Base-by-base conservation (phyloP, 2,329 filamentous ascomycete species). In the Alternaria gaisen region DNA sequence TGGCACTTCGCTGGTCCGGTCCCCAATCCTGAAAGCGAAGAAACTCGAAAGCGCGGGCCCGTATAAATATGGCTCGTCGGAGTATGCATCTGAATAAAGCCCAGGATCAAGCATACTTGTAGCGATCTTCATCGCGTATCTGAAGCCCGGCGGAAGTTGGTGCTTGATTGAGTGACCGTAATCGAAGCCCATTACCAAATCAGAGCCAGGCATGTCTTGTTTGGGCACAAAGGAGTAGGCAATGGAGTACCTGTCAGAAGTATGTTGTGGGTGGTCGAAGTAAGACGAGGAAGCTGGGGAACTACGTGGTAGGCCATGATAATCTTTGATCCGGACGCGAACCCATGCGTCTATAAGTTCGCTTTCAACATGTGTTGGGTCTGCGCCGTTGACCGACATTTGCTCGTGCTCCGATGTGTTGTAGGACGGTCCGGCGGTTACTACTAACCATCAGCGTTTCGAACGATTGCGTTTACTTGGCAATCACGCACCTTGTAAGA, bases 161-260 rank as follows among this genome's bases (percentile, higher is more conserved):
- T 80, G 76, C 48, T 68, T 70, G 47, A 80, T 74, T 3, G 72
- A 70, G 26, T 77, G 75, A 51, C 73, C 74, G 41, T 78, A 79
- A 60, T 80, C 76, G 46, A 77, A 77, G 16, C 77, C 77, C 56
- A 72, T 74, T 9, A 79, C 67, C 4, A 77, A 48, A 22, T 79
- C 75, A 5, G 61, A 64, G 12, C 74, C 75, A 1, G 65, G 43
- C 22, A 79, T 71, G 44, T 75, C 63, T 4, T 54, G 60, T 52
- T 78, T 78, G 2, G 77, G 77, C 2, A 79, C 64, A 48, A 80
- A 80, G 0, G 76, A 77, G 63, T 76, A 80, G 26, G 70, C 69
- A 38, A 80, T 72, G 8, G 72, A 76, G 57, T 79, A 79, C 3
- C 72, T 71, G 53, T 79, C 77, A 9, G 71, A 72, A 1, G 61